phyloP scores from a whole-genome alignment of 306 rosid species.

The Inga laurina region DNA sequence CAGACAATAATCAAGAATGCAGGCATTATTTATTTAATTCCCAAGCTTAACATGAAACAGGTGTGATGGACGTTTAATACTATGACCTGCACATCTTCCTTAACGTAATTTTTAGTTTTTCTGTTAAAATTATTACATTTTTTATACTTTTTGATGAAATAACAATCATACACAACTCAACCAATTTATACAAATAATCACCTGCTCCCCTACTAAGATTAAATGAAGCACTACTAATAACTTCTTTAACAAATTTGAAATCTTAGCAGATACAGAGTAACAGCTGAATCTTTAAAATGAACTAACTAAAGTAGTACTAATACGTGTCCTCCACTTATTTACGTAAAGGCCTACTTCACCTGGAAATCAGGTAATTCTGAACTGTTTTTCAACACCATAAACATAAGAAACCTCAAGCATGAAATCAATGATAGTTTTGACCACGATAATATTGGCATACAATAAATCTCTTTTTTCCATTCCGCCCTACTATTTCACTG shows the following conservation, averaged over 20 bases:
- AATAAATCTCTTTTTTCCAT: not conserved
- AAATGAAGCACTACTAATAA: not conserved
- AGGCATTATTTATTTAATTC: not conserved
- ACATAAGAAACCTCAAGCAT: slow-evolving; percentile 17
- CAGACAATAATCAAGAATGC: not conserved
- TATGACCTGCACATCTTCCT: not conserved
- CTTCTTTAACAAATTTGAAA: not conserved
- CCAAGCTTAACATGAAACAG: not conserved
- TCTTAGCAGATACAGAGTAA: not conserved
- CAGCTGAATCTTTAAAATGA: not conserved
- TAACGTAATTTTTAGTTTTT: not conserved
- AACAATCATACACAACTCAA: not conserved
- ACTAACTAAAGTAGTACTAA: not conserved
- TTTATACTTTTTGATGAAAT: not conserved
- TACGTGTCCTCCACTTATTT: not conserved
- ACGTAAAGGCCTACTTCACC: not conserved
- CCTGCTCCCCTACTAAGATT: not conserved
- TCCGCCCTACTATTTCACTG: not conserved
- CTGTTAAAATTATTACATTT: not conserved
- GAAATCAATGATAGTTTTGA: slow-evolving; percentile 6
- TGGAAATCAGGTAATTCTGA: slow-evolving; percentile 9
- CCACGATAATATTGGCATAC: not conserved
- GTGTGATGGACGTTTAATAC: not conserved
- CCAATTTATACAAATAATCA: not conserved
- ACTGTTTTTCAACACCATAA: not conserved